Percentiles rank a stretch among this genome's conserved stretches.
These are phyloP conservation scores for Fusarium anguioides DNA, from an alignment of 2,329 filamentous ascomycete genomes.

Conservation along the genomic window DNA sequence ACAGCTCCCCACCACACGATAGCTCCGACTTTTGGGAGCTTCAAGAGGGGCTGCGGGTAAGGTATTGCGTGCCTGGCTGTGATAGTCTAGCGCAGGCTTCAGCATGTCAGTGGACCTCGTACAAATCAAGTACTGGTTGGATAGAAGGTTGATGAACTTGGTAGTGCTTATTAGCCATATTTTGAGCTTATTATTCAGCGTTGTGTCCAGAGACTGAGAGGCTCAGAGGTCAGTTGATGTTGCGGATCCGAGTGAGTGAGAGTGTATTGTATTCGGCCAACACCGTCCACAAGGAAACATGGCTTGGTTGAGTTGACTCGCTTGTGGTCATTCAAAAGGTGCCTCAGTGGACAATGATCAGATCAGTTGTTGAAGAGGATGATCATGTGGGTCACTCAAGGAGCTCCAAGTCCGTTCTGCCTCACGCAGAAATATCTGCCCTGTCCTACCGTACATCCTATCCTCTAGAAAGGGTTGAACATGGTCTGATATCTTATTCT, in stretches of 20 bases:
- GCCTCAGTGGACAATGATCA: conserved; percentile 13
- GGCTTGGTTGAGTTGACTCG: neutral
- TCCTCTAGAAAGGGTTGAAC: neutral
- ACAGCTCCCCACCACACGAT: conserved; percentile 33
- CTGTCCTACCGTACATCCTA: neutral
- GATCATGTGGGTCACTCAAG: conserved; percentile 15
- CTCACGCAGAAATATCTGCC: conserved; percentile 1
- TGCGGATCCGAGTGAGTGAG: neutral
- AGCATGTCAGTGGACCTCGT: neutral
- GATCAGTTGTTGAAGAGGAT: conserved; percentile 5
- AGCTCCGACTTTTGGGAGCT: conserved; percentile 10
- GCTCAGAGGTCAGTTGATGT: neutral
- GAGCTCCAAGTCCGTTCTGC: conserved; percentile 24
- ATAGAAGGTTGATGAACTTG: neutral
- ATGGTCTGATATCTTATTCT: conserved; percentile 3
- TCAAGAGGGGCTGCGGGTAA: conserved; percentile 3
- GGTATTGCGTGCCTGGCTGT: conserved; percentile 20
- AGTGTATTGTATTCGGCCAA: neutral
- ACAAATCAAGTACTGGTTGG: neutral
- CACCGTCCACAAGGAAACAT: neutral
- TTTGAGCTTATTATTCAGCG: neutral
- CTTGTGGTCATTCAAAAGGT: conserved; percentile 6
- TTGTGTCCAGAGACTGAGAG: too few species aligned
- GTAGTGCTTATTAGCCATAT: conserved; percentile 2
- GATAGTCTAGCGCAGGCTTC: neutral